Conservation (phyloP, 805 yeast genomes). For the Clavispora santaluciae region DNA sequence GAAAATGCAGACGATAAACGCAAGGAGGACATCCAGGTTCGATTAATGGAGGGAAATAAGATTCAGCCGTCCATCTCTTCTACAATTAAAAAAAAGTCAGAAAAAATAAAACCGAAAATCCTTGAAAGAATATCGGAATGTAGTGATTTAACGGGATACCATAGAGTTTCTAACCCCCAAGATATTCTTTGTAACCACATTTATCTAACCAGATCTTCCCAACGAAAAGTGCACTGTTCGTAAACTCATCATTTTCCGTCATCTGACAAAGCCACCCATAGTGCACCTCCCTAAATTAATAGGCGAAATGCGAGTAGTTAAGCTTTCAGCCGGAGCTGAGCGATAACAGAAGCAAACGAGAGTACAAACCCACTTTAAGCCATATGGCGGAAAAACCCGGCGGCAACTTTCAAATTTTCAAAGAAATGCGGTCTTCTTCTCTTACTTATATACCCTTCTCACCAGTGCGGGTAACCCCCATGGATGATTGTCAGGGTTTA, state of each 20-base stretch:
- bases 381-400: slow-evolving; percentile 29
- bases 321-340: slow-evolving; percentile 20
- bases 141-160: slow-evolving; percentile 46
- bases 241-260: slow-evolving; percentile 5
- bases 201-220: slow-evolving; percentile 34
- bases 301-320: slow-evolving; percentile 27
- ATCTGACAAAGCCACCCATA: slow-evolving; percentile 14
- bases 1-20: too few relatives aligned
- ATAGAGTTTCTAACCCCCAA: slow-evolving; percentile 29
- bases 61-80: not conserved
- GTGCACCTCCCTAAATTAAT: slow-evolving; percentile 35
- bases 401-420: slow-evolving; percentile 33
- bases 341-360: slow-evolving; percentile 11
- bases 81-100: not conserved
- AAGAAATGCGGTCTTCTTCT: slow-evolving; percentile 2
- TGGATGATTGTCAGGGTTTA: not conserved
- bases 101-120: not conserved
- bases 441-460: not conserved
- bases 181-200: slow-evolving; percentile 40
- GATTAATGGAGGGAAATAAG: too few relatives aligned
- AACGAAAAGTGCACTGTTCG: slow-evolving; percentile 12
- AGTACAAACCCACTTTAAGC: slow-evolving; percentile 21
- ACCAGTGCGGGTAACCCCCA: slow-evolving; percentile 17
- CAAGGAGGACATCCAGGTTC: too few relatives aligned
- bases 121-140: slow-evolving; percentile 20